A percentile compares a stretch with the other conserved stretches of the same genome.
These are phyloP conservation scores for Tolypocladium guangdongense DNA, from an alignment of 2,329 filamentous ascomycete genomes.

Conservation along the genomic window DNA sequence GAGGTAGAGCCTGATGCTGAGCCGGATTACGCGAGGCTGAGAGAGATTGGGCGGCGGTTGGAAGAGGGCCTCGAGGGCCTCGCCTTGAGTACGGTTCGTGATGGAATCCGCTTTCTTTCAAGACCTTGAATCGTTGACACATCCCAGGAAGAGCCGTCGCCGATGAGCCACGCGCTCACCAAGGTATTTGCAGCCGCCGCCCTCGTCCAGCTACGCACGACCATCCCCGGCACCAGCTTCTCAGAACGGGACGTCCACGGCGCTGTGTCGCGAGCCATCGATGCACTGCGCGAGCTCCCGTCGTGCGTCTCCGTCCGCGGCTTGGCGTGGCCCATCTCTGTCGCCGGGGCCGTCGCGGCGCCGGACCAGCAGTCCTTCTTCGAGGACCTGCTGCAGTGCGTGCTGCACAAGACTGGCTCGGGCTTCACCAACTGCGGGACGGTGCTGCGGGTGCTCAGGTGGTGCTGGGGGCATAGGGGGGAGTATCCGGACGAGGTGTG, in stretches of 20 bases:
- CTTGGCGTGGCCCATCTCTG: constrained; percentile 7
- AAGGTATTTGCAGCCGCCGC: constrained; percentile 7
- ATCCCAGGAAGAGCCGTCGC: neutral
- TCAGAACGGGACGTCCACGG: neutral
- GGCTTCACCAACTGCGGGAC: constrained; percentile 10
- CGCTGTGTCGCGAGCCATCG: constrained; percentile 3
- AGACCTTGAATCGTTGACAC: neutral
- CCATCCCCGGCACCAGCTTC: neutral
- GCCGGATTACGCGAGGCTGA: neutral
- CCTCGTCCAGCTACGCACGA: constrained; percentile 7
- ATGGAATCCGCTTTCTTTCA: neutral
- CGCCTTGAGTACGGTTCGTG: neutral
- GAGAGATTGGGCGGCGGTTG: neutral
- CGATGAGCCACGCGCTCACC: neutral
- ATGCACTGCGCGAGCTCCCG: constrained; percentile 4
- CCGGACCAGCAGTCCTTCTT: constrained; percentile 7
- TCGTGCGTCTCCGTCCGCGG: constrained; percentile 6
- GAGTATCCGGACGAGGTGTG: constrained; percentile 2
- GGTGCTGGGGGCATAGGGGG: constrained; percentile 5
- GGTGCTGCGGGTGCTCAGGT: constrained; percentile 5
- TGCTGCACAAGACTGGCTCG: constrained; percentile 3
- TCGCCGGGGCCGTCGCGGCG: constrained; percentile 8
- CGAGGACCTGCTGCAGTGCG: constrained; percentile 2
- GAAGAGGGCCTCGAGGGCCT: neutral
- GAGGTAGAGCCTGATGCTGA: neutral